phyloP scores from a whole-genome alignment of 306 rosid genomes.

The Dalbergia oliveri region DNA sequence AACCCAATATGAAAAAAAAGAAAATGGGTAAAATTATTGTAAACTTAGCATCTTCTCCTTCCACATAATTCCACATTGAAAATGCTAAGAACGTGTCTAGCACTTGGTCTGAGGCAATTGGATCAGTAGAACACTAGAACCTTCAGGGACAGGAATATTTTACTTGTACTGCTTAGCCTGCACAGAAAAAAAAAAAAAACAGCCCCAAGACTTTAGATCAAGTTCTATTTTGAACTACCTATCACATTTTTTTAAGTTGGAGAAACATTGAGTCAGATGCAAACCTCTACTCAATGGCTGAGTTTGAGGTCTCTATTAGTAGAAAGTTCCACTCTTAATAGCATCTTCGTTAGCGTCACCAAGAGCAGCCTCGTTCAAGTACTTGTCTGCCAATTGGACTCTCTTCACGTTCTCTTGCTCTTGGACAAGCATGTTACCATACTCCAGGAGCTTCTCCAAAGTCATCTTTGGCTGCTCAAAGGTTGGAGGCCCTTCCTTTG shows the following conservation, averaged over 20 bases:
- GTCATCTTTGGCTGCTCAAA: slow-evolving; percentile 74
- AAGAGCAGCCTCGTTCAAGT: slow-evolving; percentile 76
- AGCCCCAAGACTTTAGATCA: background rate
- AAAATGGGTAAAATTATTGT: slow-evolving; percentile 41
- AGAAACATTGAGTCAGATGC: slow-evolving; percentile 15
- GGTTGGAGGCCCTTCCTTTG: slow-evolving; percentile 74
- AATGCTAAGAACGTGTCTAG: slow-evolving; percentile 59
- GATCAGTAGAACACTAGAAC: slow-evolving; percentile 56
- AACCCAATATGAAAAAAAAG: slow-evolving; percentile 30
- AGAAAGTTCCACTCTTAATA: slow-evolving; percentile 61
- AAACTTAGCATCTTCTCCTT: slow-evolving; percentile 50
- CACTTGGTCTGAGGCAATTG: slow-evolving; percentile 62
- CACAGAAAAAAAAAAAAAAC: background rate
- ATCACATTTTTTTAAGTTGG: background rate
- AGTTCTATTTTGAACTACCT: background rate
- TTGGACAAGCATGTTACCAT: slow-evolving; percentile 74
- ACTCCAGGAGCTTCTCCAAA: slow-evolving; percentile 59
- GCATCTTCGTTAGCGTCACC: slow-evolving; percentile 73
- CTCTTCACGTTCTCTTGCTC: slow-evolving; percentile 86
- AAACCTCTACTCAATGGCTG: slow-evolving; percentile 55
- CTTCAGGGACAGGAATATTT: slow-evolving; percentile 56
- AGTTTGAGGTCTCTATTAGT: slow-evolving; percentile 3
- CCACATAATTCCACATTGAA: slow-evolving; percentile 42
- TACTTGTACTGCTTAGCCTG: slow-evolving; percentile 76
- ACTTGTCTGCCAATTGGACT: slow-evolving; percentile 80